Percentiles rank a stretch among this genome's conserved stretches.
These are phyloP conservation scores for Zygnema cylindricum DNA, from an alignment of 139 green algal species.

Conservation along the genomic window DNA sequence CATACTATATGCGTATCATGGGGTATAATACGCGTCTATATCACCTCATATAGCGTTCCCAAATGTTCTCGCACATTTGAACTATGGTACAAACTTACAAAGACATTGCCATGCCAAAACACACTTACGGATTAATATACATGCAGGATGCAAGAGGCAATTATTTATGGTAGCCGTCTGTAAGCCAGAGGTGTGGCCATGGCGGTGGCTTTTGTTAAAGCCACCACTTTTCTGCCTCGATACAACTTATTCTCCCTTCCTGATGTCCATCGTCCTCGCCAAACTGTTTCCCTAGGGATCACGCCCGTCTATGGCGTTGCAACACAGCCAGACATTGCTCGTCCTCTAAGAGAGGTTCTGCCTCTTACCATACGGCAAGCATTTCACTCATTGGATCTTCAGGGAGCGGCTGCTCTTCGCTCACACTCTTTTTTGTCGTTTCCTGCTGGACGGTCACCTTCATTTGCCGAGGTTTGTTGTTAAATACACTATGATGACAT, in stretches of 20 bases:
- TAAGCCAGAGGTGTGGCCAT: background rate
- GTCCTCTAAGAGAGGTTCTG: background rate
- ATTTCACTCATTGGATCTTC: background rate
- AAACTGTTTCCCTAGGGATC: background rate
- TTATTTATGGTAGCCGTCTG: too few species aligned
- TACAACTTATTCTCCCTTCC: background rate
- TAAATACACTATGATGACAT: background rate
- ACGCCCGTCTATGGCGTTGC: background rate
- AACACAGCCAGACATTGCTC: background rate
- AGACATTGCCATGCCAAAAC: too few species aligned
- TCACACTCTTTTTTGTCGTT: constrained; percentile 27
- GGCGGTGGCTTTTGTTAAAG: background rate
- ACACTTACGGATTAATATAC: too few species aligned
- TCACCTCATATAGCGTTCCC: too few species aligned
- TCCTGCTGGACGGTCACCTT: constrained; percentile 6
- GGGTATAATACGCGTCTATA: too few species aligned
- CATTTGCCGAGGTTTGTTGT: constrained; percentile 11
- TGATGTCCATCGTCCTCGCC: background rate
- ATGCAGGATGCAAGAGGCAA: too few species aligned
- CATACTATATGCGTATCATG: too few species aligned
- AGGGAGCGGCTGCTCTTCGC: constrained; percentile 5
- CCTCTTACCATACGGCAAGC: background rate
- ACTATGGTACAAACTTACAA: too few species aligned
- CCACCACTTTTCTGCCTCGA: background rate
- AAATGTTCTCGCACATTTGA: too few species aligned